Evolutionary conservation across 148 eudicot species (phyloP).

Genomic region (Spergularia bocconei): DNA sequence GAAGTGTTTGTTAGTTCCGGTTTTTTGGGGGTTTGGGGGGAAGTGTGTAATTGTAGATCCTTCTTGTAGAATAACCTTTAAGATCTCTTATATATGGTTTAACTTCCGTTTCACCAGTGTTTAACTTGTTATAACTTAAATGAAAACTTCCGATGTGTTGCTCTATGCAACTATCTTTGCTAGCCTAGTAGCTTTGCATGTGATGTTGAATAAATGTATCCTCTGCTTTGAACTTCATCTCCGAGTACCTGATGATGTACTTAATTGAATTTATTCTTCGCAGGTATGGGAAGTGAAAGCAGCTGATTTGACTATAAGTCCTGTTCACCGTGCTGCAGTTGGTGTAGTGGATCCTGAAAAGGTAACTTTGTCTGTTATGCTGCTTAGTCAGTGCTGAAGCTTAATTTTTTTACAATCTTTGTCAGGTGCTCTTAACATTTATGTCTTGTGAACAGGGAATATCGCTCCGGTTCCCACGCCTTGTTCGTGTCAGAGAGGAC

Average conservation of each 20-base stretch:
- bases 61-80: too few species aligned
- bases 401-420: too few species aligned
- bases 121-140: not conserved
- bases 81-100: too few species aligned
- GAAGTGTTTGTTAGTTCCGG: too few species aligned
- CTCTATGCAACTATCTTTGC: too few species aligned
- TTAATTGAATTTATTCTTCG: not conserved
- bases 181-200: not conserved
- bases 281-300: conserved; percentile 99
- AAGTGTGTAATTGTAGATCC: too few species aligned
- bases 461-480: conserved; percentile 89
- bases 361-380: conserved; percentile 36
- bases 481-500: conserved; percentile 80
- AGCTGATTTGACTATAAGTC: conserved; percentile 96
- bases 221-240: not conserved
- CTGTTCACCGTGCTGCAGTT: conserved; percentile 83
- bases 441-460: conserved; percentile 53
- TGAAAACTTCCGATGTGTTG: not conserved
- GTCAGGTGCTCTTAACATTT: not conserved
- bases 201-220: not conserved
- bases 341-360: conserved; percentile 77
- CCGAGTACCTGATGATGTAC: too few species aligned
- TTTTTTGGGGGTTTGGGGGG: too few species aligned
- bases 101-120: too few species aligned
- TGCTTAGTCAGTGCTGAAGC: too few species aligned